Evolutionary conservation across 2,329 filamentous ascomycete species (phyloP).

Genomic region (Apiospora sp.): DNA sequence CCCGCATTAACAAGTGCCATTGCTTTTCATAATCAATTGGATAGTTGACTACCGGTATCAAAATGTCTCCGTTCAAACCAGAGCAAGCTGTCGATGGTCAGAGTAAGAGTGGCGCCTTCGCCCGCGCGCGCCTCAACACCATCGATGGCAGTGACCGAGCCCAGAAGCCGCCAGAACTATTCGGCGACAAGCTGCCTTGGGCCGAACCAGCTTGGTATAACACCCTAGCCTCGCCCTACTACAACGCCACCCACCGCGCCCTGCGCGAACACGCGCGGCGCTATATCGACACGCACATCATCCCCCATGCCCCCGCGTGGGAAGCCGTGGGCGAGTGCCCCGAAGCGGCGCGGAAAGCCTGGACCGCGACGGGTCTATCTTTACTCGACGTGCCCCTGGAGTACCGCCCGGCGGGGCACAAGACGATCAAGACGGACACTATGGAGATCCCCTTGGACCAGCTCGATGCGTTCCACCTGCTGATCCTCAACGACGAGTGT

Average conservation of each 20-base stretch:
- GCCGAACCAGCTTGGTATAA: neutral
- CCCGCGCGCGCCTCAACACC: neutral
- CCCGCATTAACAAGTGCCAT: neutral
- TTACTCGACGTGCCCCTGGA: neutral
- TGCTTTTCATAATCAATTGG: neutral
- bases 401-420: neutral
- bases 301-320: neutral
- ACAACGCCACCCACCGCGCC: constrained; percentile 7
- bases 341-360: neutral
- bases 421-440: constrained; percentile 67
- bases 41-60: neutral
- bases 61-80: neutral
- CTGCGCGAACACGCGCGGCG: neutral
- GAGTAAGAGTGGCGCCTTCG: neutral
- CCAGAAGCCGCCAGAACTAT: neutral
- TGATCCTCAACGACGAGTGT: constrained; percentile 93
- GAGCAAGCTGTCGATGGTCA: neutral
- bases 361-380: neutral
- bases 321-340: neutral
- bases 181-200: constrained; percentile 28
- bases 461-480: constrained; percentile 98
- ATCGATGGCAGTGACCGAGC: neutral
- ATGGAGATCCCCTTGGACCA: constrained; percentile 80
- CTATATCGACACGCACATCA: neutral
- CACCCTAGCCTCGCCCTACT: constrained; percentile 1